Evolutionary conservation across 2,329 filamentous ascomycete species (phyloP).

Genomic region (Fusarium denticulatum): DNA sequence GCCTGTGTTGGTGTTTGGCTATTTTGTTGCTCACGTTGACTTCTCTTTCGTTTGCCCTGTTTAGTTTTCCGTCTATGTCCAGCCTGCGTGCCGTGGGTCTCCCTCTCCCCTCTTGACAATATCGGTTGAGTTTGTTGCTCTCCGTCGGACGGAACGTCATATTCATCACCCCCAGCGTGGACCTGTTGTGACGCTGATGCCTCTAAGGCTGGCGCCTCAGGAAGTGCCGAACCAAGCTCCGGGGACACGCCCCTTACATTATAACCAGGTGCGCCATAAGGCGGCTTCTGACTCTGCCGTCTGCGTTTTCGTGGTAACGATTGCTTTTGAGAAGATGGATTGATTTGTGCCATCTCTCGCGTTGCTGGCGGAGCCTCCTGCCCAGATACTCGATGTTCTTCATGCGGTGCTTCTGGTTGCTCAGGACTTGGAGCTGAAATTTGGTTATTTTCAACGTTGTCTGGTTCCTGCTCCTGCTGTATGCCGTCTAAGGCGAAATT

Average conservation of each 20-base stretch:
- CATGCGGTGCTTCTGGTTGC: not conserved
- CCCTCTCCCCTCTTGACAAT: not conserved
- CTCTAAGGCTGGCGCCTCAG: not conserved
- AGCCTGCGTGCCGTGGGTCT: not conserved
- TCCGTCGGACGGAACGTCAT: not conserved
- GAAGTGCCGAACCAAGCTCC: slow-evolving; percentile 20
- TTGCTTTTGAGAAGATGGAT: not conserved
- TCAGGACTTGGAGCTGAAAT: not conserved
- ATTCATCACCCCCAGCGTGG: not conserved
- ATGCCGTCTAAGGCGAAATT: not conserved
- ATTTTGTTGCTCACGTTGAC: not conserved
- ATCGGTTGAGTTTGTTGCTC: not conserved
- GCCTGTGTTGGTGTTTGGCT: not conserved
- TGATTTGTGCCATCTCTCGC: not conserved
- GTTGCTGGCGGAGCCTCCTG: not conserved
- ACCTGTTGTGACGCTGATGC: not conserved
- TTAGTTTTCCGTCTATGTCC: not conserved
- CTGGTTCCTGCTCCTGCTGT: not conserved
- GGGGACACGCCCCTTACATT: slow-evolving; percentile 8
- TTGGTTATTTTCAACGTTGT: not conserved
- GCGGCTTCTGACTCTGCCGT: slow-evolving; percentile 22
- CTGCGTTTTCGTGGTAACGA: not conserved
- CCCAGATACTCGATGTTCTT: not conserved
- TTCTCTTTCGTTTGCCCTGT: not conserved
- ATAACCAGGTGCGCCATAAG: slow-evolving; percentile 3